Evolutionary conservation across 1,284 basidiomycete genomes (phyloP).

Genomic region (Rhodotorula sp.): DNA sequence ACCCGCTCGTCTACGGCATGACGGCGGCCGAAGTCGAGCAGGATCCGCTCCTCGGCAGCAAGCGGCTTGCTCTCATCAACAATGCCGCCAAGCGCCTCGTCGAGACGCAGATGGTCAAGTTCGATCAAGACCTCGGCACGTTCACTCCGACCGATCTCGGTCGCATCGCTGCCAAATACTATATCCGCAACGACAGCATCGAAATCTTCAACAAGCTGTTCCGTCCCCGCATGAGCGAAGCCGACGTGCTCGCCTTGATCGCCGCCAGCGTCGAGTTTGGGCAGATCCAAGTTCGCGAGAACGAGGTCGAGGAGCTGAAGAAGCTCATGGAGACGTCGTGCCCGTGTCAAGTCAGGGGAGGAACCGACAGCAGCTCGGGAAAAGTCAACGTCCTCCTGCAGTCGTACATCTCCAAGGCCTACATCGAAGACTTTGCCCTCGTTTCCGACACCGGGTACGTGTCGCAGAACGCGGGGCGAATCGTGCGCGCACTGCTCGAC

Average conservation of each 20-base stretch:
- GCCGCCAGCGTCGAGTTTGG: conserved; percentile 94
- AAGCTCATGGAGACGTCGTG: conserved; percentile 62
- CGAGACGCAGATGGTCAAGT: conserved; percentile 80
- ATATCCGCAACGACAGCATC: conserved; percentile 82
- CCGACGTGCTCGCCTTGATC: conserved; percentile 83
- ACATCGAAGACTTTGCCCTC: conserved; percentile 91
- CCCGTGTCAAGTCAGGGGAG: conserved; percentile 80
- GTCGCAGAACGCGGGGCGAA: conserved; percentile 80
- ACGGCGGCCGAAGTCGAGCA: conserved; percentile 67
- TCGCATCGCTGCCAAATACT: conserved; percentile 94
- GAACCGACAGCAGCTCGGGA: conserved; percentile 72
- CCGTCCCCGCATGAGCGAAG: conserved; percentile 84
- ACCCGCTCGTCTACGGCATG: conserved; percentile 91
- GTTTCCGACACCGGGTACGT: conserved; percentile 94
- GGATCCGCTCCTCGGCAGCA: conserved; percentile 74
- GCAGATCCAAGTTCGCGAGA: conserved; percentile 90
- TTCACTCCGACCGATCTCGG: conserved; percentile 84
- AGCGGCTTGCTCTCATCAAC: conserved; percentile 70
- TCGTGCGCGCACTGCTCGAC: conserved; percentile 88
- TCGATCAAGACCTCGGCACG: conserved; percentile 62
- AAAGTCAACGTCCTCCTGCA: conserved; percentile 98
- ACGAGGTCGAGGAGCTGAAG: conserved; percentile 81
- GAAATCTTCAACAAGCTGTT: conserved; percentile 86
- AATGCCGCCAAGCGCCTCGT: conserved; percentile 70
- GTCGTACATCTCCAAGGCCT: conserved; percentile 76